Evolutionary conservation across 345 rosid species (phyloP).

Genomic region (Brassica nigra): DNA sequence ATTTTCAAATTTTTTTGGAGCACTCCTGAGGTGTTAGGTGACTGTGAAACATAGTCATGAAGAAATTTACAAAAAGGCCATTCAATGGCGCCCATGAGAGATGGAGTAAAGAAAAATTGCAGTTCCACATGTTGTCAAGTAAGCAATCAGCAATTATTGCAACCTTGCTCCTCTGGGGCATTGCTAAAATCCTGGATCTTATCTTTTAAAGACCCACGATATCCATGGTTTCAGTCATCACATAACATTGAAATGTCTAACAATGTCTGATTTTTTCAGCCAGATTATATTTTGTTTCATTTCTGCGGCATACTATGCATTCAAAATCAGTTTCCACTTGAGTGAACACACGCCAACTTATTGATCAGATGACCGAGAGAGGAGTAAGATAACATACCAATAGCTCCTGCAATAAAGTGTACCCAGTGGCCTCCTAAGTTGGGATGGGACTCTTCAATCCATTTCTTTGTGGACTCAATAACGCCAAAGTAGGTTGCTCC

Average conservation of each 20-base stretch:
- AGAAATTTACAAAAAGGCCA: background rate
- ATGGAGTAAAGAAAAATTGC: background rate
- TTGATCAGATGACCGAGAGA: conserved; percentile 2
- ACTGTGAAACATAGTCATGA: conserved; percentile 4
- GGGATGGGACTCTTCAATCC: conserved; percentile 93
- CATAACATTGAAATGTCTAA: background rate
- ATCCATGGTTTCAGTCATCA: background rate
- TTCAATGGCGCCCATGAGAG: background rate
- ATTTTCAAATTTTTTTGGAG: background rate
- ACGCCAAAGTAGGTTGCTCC: conserved; percentile 97
- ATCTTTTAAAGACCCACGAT: conserved; percentile 2
- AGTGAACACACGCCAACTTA: background rate
- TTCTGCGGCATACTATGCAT: conserved; percentile 18
- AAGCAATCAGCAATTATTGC: conserved; percentile 20
- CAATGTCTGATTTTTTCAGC: background rate
- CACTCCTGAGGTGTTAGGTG: background rate
- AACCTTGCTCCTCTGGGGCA: conserved; percentile 6
- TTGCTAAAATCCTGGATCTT: background rate
- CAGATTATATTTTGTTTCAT: background rate
- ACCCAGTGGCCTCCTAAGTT: conserved; percentile 86
- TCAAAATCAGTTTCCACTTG: conserved; percentile 13
- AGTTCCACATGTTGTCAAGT: conserved; percentile 22
- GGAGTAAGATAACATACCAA: conserved; percentile 52
- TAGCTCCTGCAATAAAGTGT: conserved; percentile 87
- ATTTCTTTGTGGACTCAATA: conserved; percentile 87